These are phyloP conservation scores for Chrysosporium keratinophilum DNA, from an alignment of 2,329 filamentous ascomycete genomes.

Conservation along the genomic window DNA sequence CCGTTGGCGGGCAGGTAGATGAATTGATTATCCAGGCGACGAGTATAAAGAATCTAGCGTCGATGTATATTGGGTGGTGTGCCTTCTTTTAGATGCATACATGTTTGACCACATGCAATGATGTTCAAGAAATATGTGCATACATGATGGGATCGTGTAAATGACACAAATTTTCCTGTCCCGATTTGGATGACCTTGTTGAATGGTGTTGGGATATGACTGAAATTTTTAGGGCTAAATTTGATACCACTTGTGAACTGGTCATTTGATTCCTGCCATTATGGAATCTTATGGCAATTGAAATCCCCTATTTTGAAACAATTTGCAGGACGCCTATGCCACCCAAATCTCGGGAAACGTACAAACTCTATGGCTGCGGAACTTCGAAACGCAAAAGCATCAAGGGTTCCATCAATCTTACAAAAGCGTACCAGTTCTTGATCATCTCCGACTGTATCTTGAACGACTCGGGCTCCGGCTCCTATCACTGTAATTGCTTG, in stretches of 20 bases:
- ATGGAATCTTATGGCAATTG: background rate
- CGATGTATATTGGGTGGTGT: constrained; percentile 94
- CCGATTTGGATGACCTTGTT: too few species aligned
- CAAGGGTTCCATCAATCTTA: background rate
- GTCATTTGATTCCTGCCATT: background rate
- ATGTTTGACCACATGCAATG: background rate
- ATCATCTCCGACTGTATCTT: constrained; percentile 21
- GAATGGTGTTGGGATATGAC: too few species aligned
- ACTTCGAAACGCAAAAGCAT: too few species aligned
- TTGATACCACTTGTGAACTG: too few species aligned
- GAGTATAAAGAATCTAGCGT: constrained; percentile 64
- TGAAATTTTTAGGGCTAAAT: too few species aligned
- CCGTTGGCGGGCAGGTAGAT: constrained; percentile 95
- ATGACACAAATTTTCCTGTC: too few species aligned
- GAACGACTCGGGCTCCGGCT: constrained; percentile 38
- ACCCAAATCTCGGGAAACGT: background rate
- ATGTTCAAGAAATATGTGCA: background rate
- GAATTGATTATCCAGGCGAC: constrained; percentile 82
- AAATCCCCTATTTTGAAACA: background rate
- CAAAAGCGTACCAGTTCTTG: background rate
- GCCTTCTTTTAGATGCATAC: constrained; percentile 14
- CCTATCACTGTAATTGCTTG: constrained; percentile 48
- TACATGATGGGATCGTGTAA: background rate
- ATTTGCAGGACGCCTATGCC: background rate
- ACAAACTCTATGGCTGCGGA: too few species aligned